Conservation (phyloP, 148 eudicot genomes). For the Agrostemma githago region DNA sequence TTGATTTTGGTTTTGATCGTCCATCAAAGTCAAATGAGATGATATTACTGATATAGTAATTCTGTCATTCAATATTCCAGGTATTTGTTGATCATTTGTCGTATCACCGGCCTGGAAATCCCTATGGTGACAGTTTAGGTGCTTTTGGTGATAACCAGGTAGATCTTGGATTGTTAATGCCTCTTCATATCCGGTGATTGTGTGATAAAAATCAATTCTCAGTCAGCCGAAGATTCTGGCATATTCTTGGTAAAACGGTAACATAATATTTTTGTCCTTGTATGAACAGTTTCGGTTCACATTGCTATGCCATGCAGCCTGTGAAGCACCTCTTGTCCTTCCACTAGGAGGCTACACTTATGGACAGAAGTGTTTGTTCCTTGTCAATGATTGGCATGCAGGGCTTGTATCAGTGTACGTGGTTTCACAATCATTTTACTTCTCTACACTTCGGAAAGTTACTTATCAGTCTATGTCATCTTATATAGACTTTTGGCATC, state of each 20-base stretch:
- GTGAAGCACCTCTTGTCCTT: conserved; percentile 98
- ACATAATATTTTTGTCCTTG: conserved; percentile 22
- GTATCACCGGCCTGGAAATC: conserved; percentile 94
- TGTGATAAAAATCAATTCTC: neutral
- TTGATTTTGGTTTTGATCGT: neutral
- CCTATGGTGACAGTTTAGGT: conserved; percentile 82
- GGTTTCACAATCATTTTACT: conserved; percentile 1
- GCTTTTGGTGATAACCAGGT: conserved; percentile 99
- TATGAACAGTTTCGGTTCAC: conserved; percentile 85
- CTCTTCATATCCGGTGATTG: neutral
- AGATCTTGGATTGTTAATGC: neutral
- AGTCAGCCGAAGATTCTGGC: neutral
- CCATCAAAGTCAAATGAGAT: neutral
- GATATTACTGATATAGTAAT: neutral
- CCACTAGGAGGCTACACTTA: conserved; percentile 90
- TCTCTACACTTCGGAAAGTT: conserved; percentile 2
- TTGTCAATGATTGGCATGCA: conserved; percentile 99
- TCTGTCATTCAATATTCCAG: conserved; percentile 31
- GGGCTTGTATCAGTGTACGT: conserved; percentile 92
- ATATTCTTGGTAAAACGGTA: conserved; percentile 8
- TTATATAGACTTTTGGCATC: conserved; percentile 78
- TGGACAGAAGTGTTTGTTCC: conserved; percentile 84
- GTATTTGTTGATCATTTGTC: conserved; percentile 95
- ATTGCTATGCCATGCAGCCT: conserved; percentile 92
- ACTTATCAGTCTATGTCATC: neutral